phyloP scores from a whole-genome alignment of 768 basidiomycete genomes.

The Calocybe cyanea region DNA sequence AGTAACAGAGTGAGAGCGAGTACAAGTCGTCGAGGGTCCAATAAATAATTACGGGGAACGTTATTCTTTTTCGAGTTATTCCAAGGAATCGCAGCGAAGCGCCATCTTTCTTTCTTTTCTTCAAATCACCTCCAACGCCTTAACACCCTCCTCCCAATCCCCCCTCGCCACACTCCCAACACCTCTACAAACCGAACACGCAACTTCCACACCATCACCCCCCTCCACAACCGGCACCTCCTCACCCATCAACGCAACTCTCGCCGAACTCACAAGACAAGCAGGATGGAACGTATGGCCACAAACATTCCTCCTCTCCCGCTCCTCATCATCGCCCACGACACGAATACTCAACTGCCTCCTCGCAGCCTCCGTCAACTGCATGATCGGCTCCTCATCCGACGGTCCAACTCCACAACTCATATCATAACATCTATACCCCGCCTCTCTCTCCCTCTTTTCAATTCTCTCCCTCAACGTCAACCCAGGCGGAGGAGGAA shows the following conservation, averaged over 20 bases:
- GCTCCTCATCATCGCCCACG: constrained; percentile 9
- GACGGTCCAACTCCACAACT: constrained; percentile 74
- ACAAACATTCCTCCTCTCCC: constrained; percentile 36
- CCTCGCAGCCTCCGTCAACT: constrained; percentile 22
- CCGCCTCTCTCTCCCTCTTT: constrained; percentile 66
- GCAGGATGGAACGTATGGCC: constrained; percentile 66
- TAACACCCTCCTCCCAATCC: constrained; percentile 56
- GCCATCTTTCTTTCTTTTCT: not conserved
- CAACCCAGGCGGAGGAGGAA: constrained; percentile 61
- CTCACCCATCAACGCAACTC: constrained; percentile 59
- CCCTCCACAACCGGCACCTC: constrained; percentile 35
- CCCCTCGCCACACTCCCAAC: constrained; percentile 54
- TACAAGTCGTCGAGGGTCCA: no score
- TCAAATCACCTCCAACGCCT: constrained; percentile 23
- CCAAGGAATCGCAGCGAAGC: not conserved
- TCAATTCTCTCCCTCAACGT: constrained; percentile 75
- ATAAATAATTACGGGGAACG: no score
- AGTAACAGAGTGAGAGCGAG: no score
- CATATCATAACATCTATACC: constrained; percentile 66
- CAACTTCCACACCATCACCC: constrained; percentile 54
- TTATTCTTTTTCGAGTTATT: no score
- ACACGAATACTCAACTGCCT: constrained; percentile 37
- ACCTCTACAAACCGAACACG: constrained; percentile 68
- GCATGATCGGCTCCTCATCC: constrained; percentile 60
- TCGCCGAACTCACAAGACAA: constrained; percentile 69